Conservation (phyloP, 177 flowering plant genomes). For the Telopea speciosissima region DNA sequence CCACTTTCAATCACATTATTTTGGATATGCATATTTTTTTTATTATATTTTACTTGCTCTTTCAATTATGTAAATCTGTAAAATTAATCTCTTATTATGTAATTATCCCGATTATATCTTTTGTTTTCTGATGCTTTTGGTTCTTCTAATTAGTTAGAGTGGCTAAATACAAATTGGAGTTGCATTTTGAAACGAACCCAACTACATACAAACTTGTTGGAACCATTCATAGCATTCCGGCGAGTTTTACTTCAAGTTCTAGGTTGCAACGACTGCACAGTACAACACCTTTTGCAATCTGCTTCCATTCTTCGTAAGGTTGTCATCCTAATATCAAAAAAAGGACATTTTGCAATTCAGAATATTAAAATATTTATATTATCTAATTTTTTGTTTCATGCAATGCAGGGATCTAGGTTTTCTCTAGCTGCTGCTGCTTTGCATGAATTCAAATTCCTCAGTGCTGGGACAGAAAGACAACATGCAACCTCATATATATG, state of each 20-base stretch:
- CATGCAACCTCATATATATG: constrained; percentile 33
- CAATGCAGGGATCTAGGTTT: constrained; percentile 61
- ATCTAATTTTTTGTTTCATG: constrained; percentile 10
- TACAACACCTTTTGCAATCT: constrained; percentile 77
- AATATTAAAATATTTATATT: not conserved
- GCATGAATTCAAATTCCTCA: constrained; percentile 74
- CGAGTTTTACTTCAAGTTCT: constrained; percentile 76
- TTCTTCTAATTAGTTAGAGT: constrained; percentile 45
- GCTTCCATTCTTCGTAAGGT: constrained; percentile 95
- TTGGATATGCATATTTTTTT: not conserved
- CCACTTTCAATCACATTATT: not conserved
- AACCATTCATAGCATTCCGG: constrained; percentile 90
- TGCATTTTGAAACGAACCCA: constrained; percentile 56
- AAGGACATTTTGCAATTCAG: not conserved
- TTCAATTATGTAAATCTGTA: not conserved
- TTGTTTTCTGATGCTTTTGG: constrained; percentile 8
- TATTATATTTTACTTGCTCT: not conserved
- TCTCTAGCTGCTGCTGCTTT: constrained; percentile 84
- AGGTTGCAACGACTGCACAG: constrained; percentile 45
- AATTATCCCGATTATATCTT: not conserved
- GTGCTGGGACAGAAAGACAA: constrained; percentile 34
- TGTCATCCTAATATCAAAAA: constrained; percentile 10
- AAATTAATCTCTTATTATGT: not conserved
- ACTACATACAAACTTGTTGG: constrained; percentile 76
- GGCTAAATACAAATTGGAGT: constrained; percentile 70